A percentile compares a stretch with the other conserved stretches of the same genome.
Evolutionary conservation across 225 moss, liverwort and hornwort genomes (phyloP).

Genomic region (Lunularia cruciata): DNA sequence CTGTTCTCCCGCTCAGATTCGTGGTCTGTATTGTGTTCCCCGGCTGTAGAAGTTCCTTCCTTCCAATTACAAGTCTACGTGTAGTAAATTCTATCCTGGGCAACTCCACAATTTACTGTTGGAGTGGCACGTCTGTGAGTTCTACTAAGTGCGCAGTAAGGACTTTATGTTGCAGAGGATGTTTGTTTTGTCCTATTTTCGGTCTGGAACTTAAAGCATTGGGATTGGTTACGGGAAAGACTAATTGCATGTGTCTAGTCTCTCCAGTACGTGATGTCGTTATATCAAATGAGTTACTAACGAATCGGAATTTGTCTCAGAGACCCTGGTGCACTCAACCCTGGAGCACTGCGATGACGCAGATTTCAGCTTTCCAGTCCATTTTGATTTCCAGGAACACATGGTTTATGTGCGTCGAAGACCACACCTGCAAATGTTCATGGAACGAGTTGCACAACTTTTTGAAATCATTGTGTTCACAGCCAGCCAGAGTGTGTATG

Average conservation of each 20-base stretch:
- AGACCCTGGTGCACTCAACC: constrained; percentile 49
- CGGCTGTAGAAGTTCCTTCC: too few species aligned
- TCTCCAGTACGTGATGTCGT: background rate
- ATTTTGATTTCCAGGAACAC: constrained; percentile 49
- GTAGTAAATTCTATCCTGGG: too few species aligned
- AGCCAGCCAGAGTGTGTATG: constrained; percentile 51
- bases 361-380: constrained; percentile 50
- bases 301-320: too few species aligned
- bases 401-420: constrained; percentile 49
- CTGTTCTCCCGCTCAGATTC: too few species aligned
- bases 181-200: background rate
- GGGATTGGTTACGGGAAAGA: background rate
- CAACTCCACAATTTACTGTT: too few species aligned
- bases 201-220: too few species aligned
- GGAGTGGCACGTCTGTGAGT: too few species aligned
- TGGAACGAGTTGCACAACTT: constrained; percentile 50
- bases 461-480: constrained; percentile 53
- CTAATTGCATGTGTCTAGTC: background rate
- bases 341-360: constrained; percentile 47
- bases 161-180: background rate
- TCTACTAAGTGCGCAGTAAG: background rate
- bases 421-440: constrained; percentile 47
- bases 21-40: too few species aligned
- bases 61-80: too few species aligned
- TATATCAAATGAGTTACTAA: too few species aligned